Percentiles rank a stretch among this genome's conserved stretches.
Conservation (phyloP, 768 basidiomycete genomes). For the Chalciporus piperatus region DNA sequence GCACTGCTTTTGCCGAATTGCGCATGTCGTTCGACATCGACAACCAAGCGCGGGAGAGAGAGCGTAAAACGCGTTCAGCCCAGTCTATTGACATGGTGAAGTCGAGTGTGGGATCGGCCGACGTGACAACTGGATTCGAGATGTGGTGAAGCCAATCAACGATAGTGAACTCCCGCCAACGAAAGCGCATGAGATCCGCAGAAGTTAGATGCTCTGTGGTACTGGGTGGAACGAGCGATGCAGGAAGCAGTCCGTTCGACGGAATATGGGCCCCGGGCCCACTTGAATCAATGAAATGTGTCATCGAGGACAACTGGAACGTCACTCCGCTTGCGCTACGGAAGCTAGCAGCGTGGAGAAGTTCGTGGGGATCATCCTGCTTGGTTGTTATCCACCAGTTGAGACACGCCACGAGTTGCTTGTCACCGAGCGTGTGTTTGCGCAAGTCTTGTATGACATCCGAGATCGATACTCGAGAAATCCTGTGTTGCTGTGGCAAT, state of each 20-base stretch:
- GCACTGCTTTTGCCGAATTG: constrained; percentile 35
- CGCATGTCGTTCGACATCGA: constrained; percentile 45
- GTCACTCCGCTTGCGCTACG: constrained; percentile 46
- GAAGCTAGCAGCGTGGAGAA: constrained; percentile 73
- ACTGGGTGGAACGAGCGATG: constrained; percentile 64
- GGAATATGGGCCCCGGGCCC: constrained; percentile 56
- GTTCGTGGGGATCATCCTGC: constrained; percentile 38
- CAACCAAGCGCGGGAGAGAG: constrained; percentile 67
- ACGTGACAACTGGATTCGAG: constrained; percentile 40
- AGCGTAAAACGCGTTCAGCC: constrained; percentile 70
- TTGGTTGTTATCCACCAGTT: constrained; percentile 71
- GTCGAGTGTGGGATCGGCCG: constrained; percentile 49
- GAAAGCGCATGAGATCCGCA: constrained; percentile 55
- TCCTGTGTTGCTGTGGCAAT: constrained; percentile 56
- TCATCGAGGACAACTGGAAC: constrained; percentile 60
- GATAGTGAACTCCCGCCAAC: constrained; percentile 75
- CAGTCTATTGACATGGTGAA: constrained; percentile 62
- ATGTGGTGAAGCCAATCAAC: constrained; percentile 71
- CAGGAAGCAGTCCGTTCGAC: constrained; percentile 72
- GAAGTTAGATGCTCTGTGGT: constrained; percentile 59
- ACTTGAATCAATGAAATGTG: constrained; percentile 64
- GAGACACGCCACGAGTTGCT: constrained; percentile 73
- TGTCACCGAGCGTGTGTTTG: constrained; percentile 59
- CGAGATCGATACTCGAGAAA: constrained; percentile 68
- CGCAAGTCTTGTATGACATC: constrained; percentile 79